These are phyloP conservation scores for Globisporangium okanoganense DNA, from an alignment of 352 stramenopile species.

Conservation along the genomic window DNA sequence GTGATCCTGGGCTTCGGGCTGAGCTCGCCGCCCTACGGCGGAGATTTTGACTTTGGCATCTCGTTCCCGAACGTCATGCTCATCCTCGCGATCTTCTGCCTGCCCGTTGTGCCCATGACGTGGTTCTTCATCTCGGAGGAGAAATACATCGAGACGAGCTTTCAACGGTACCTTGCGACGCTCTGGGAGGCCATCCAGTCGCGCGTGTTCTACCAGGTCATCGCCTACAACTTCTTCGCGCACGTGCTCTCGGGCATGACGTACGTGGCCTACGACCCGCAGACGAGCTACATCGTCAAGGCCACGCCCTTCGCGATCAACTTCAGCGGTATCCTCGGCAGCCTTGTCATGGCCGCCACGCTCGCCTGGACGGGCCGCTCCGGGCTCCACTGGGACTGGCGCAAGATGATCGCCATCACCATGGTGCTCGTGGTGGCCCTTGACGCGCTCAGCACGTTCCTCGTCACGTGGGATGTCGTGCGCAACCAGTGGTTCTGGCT, in stretches of 20 bases:
- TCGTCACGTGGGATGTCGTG: conserved; percentile 45
- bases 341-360: conserved; percentile 26
- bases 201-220: conserved; percentile 39
- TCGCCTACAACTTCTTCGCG: conserved; percentile 52
- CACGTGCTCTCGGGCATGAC: conserved; percentile 37
- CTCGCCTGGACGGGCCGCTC: conserved; percentile 35
- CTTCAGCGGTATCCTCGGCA: conserved; percentile 31
- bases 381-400: conserved; percentile 52
- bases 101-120: conserved; percentile 16
- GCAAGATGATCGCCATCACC: conserved; percentile 31
- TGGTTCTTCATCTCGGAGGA: conserved; percentile 34
- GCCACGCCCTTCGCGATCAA: not conserved
- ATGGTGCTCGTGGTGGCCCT: conserved; percentile 33
- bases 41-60: conserved; percentile 45
- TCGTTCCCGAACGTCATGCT: conserved; percentile 35
- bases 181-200: conserved; percentile 43
- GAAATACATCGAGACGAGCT: conserved; percentile 10
- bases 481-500: conserved; percentile 67
- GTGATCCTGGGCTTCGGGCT: conserved; percentile 41
- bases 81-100: conserved; percentile 7
- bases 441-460: conserved; percentile 33
- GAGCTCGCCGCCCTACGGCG: conserved; percentile 56
- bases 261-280: conserved; percentile 28
- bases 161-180: conserved; percentile 18
- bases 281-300: conserved; percentile 29